Evolutionary conservation across 306 rosid genomes (phyloP).

Genomic region (Neltuma alba): DNA sequence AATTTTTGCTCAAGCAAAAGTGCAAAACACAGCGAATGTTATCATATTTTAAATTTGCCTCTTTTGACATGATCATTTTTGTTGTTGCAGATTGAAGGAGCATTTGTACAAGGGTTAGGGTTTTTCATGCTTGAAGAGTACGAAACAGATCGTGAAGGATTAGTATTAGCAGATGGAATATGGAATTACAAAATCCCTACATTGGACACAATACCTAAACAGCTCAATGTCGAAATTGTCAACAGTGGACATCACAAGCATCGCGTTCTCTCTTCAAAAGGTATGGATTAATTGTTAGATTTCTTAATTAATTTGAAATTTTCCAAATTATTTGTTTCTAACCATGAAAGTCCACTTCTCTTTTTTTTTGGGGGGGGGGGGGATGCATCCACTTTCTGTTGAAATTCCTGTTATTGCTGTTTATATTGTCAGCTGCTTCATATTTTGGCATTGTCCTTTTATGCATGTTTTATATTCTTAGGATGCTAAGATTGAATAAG

Average conservation of each 20-base stretch:
- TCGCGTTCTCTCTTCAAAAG: conserved; percentile 89
- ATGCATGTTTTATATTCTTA: too few species aligned
- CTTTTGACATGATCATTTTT: conserved; percentile 2
- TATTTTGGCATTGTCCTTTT: too few species aligned
- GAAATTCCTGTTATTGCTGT: background rate
- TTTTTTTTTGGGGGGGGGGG: too few species aligned
- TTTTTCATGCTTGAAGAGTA: too few species aligned
- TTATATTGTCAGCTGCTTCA: too few species aligned
- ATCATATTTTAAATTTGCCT: background rate
- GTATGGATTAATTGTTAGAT: conserved; percentile 40
- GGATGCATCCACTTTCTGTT: too few species aligned
- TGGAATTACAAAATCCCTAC: too few species aligned
- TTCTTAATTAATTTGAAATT: background rate
- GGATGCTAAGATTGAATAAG: too few species aligned
- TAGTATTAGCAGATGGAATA: too few species aligned
- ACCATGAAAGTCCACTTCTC: too few species aligned
- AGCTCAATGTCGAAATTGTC: conserved; percentile 75
- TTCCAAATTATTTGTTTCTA: background rate
- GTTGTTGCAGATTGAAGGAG: conserved; percentile 85
- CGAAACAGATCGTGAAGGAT: too few species aligned
- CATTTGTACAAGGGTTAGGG: conserved; percentile 90
- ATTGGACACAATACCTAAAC: conserved; percentile 76
- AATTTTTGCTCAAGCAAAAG: background rate
- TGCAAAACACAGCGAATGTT: too few species aligned
- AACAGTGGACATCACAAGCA: conserved; percentile 72